Base-by-base conservation (phyloP, 495 filamentous ascomycete genomes). In the Apiosordaria backusii region DNA sequence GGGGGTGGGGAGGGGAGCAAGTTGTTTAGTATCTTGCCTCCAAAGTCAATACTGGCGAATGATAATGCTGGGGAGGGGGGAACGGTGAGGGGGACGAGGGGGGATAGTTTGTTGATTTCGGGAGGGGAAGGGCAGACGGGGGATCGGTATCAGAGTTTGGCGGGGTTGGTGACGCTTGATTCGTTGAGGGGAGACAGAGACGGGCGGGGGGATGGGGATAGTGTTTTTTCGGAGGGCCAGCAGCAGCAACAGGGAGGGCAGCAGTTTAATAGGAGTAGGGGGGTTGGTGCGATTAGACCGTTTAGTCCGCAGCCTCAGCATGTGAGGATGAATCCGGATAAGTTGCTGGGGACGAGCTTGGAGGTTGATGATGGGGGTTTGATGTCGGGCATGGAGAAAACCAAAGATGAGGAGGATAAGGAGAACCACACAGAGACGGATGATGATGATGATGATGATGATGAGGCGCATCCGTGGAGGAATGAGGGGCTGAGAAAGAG, bases 11-110 rank as follows among this genome's bases (percentile, higher is more conserved):
- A 79, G 27, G 79, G 76, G 63, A 75, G 75, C 21, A 83, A 83
- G 72, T 72, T 87, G 70, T 87, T 87, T 77, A 83, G 80, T 70
- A 86, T 87, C 73, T 71, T 87, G 53, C 84, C 84, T 60, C 79
- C 83, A 19, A 82, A 82, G 69, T 82, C 79, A 70, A 87, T 87
- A 62, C 76, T 87, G 1, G 78, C 82, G 21, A 81, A 81, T 45
- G 35, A 45, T 13, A 45, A 13, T 15, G 10, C 35, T 9, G 35
- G 35, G 10, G 68, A 72, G 15, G 55, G 23, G 21, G 78, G 77
- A 52, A 73, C 73, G n/a, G 52, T 74, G n/a, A 59, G 55, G 54
- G 57, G 60, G 10, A 65, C 61, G 3, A 64, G 63, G 21, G 72
- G 74, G 1, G 83, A 86, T 64, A 83, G 81, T 57, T 65, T 85